Conservation (phyloP, 192 early-diverging fungal species). For the Coemansia sp. region DNA sequence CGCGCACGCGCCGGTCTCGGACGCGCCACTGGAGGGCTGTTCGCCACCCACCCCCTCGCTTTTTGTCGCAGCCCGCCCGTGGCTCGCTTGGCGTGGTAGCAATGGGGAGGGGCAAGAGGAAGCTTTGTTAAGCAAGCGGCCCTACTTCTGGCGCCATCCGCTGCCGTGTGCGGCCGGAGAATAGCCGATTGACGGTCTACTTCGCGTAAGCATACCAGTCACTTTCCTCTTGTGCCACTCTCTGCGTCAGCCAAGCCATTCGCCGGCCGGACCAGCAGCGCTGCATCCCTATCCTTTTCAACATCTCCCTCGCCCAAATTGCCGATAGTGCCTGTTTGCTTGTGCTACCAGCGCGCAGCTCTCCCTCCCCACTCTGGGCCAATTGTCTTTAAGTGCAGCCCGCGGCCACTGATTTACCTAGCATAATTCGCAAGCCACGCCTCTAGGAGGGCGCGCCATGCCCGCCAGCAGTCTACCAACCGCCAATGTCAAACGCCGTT, state of each 20-base stretch:
- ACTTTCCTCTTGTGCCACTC: not conserved
- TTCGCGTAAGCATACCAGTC: constrained; percentile 3
- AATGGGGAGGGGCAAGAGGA: not conserved
- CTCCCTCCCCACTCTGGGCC: constrained; percentile 1
- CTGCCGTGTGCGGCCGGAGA: not conserved
- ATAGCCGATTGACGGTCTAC: not conserved
- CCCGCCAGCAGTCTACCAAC: not conserved
- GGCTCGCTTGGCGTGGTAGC: not conserved
- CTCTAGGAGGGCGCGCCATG: not conserved
- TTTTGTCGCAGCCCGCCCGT: not conserved
- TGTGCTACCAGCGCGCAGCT: not conserved
- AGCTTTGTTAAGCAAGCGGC: not conserved
- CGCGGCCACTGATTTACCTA: not conserved
- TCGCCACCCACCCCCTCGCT: not conserved
- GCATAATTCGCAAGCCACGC: not conserved
- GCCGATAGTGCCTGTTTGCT: not conserved
- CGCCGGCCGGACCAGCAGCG: not conserved
- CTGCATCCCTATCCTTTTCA: not conserved
- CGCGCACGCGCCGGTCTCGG: not conserved
- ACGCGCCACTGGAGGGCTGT: not conserved
- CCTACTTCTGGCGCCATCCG: not conserved
- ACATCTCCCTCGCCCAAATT: too few relatives aligned
- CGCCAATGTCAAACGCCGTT: not conserved
- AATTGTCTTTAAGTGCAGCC: not conserved
- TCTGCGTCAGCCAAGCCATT: not conserved